Evolutionary conservation across 768 basidiomycete species (phyloP), one percentile per base, ranked within the genome.

Genomic region (Dioszegia hungarica): DNA sequence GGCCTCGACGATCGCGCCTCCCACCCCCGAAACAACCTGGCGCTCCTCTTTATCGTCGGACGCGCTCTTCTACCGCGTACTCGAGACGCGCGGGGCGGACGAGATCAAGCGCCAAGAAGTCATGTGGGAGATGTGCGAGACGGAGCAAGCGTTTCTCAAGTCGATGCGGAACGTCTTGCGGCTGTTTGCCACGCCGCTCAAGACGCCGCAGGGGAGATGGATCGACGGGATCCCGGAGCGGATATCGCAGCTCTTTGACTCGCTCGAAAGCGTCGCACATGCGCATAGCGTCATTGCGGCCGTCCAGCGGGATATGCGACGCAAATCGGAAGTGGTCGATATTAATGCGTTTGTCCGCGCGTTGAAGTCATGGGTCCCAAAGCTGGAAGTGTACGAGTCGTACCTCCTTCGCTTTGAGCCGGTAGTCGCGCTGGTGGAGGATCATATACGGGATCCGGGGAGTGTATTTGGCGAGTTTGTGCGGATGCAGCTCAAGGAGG

Each of bases 381-480:
- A 80, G 41, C 76, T 91, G 29, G 88, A 93, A 73, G 82, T 89
- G 9, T 89, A 95, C 64, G 89, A 91, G 73, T 87, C 89, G 19
- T 94, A 92, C 75, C 77, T 94, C 4, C 85, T 88, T 17, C 80
- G 83, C 43, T 80, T 92, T 33, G 85, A 85, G 41, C 79, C 80
- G 33, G 82, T 86, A 0, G 81, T 81, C 0, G 73, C 79, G 15
- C 68, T 80, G 54, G 83, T 88, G 38, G 81, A 82, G 44, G 67
- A 75, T 19, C 76, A 86, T 61, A 70, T 75, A 2, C 70, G 77
- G 19, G 82, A 85, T 57, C 70, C 74, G n/a, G 75, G 77, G 29
- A 84, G 79, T 64, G 87, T 92, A 63, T 88, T 95, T 75, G 88
- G 88, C 0, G 89, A 90, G 73, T 95, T 92, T 70, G 80, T 93